Conservation (phyloP, 1,139 yeast genomes). For the Sugiyamaella japonica region DNA sequence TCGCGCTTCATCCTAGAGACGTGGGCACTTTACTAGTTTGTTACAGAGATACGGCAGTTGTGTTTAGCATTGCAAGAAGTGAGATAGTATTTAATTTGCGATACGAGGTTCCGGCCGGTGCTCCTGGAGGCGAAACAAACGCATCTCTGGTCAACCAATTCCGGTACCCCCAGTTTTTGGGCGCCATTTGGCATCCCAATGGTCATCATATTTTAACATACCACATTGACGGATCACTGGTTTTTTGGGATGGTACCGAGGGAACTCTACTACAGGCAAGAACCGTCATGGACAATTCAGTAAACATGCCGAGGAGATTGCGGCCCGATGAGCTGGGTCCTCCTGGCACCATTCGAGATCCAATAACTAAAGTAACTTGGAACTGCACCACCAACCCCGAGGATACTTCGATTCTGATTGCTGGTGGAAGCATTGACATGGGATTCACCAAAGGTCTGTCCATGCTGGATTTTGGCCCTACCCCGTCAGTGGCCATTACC, state of each 20-base stretch:
- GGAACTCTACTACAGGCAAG: conserved; percentile 77
- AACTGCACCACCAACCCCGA: conserved; percentile 79
- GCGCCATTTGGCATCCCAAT: conserved; percentile 87
- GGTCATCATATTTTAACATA: conserved; percentile 80
- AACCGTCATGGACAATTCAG: conserved; percentile 61
- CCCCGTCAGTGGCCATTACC: conserved; percentile 76
- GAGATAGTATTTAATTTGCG: conserved; percentile 56
- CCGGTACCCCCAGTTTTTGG: conserved; percentile 54
- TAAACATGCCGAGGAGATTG: conserved; percentile 51
- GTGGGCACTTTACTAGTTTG: conserved; percentile 73
- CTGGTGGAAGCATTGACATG: conserved; percentile 60
- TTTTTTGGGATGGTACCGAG: conserved; percentile 86
- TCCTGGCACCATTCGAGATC: conserved; percentile 36
- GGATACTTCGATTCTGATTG: conserved; percentile 66
- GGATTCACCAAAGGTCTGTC: conserved; percentile 57
- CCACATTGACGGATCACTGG: conserved; percentile 80
- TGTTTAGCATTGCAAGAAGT: conserved; percentile 65
- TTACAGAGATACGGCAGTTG: conserved; percentile 67
- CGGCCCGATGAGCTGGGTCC: conserved; percentile 11
- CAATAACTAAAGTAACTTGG: conserved; percentile 58
- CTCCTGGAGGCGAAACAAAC: conserved; percentile 62
- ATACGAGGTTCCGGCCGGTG: conserved; percentile 60
- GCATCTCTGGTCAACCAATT: conserved; percentile 31
- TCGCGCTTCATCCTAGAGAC: conserved; percentile 89
- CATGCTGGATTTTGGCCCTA: conserved; percentile 73